phyloP scores from a whole-genome alignment of 106 monocot genomes.

The Dendrobium catenatum region DNA sequence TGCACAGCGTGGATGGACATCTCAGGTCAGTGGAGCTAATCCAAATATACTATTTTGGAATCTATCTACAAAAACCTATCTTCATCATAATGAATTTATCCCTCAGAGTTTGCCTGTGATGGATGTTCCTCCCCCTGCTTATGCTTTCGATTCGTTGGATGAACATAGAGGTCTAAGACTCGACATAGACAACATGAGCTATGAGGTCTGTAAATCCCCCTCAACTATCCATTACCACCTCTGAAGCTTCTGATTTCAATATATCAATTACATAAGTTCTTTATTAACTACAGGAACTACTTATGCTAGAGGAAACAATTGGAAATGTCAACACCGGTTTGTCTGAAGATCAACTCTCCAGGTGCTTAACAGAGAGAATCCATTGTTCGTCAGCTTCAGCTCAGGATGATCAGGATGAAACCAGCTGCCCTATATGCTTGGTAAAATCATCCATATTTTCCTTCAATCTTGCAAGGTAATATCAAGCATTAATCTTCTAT shows the following conservation, averaged over 20 bases:
- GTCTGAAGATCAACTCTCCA: conserved; percentile 29
- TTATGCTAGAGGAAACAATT: conserved; percentile 66
- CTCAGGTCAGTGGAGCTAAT: neutral
- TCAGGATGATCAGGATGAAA: conserved; percentile 10
- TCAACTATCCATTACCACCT: too few relatives aligned
- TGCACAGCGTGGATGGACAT: neutral
- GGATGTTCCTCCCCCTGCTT: conserved; percentile 15
- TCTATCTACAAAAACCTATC: neutral
- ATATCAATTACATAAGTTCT: neutral
- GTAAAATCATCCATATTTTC: conserved; percentile 17
- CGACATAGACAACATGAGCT: conserved; percentile 64
- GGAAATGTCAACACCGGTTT: conserved; percentile 56
- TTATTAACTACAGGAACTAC: conserved; percentile 38
- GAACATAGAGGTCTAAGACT: conserved; percentile 52
- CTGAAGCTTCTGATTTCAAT: neutral
- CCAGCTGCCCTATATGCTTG: conserved; percentile 53
- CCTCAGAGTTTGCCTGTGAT: conserved; percentile 18
- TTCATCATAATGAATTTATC: neutral
- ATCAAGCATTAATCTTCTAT: neutral
- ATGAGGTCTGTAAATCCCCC: conserved; percentile 32
- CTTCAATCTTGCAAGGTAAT: too few relatives aligned
- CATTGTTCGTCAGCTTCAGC: conserved; percentile 11
- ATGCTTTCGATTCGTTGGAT: conserved; percentile 25
- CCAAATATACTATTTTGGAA: neutral
- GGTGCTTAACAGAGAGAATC: conserved; percentile 27